Conservation (phyloP, 257 asterid genomes). For the Ilex aquifolium region DNA sequence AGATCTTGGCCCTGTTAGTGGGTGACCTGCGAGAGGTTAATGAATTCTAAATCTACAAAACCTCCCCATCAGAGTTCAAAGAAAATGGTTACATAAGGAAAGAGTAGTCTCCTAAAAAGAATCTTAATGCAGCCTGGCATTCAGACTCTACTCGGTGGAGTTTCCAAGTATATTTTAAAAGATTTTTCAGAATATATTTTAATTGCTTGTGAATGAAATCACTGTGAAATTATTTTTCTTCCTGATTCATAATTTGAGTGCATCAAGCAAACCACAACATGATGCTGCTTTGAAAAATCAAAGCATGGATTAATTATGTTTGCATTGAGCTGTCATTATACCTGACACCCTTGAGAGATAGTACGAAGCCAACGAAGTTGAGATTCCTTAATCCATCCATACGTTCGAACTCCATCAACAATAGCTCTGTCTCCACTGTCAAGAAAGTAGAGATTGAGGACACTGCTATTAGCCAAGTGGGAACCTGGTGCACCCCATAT, state of each 20-base stretch:
- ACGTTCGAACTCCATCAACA: constrained; percentile 65
- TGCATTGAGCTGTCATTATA: constrained; percentile 15
- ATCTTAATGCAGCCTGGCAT: background rate
- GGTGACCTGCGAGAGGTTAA: constrained; percentile 48
- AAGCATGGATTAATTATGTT: background rate
- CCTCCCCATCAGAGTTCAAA: constrained; percentile 1
- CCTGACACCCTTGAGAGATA: constrained; percentile 49
- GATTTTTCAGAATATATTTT: background rate
- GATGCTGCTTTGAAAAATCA: background rate
- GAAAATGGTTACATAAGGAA: background rate
- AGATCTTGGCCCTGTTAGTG: constrained; percentile 48
- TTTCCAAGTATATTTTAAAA: background rate
- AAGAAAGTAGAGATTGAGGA: constrained; percentile 74
- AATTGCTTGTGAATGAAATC: background rate
- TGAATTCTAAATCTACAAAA: constrained; percentile 24
- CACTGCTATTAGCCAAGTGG: constrained; percentile 49
- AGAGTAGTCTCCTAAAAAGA: too few species aligned
- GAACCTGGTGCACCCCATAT: constrained; percentile 81
- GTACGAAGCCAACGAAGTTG: constrained; percentile 79
- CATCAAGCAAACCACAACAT: too few species aligned
- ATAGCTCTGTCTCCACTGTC: constrained; percentile 90
- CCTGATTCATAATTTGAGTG: too few species aligned
- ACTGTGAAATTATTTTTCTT: background rate
- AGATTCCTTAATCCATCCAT: constrained; percentile 92
- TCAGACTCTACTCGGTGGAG: background rate